Evolutionary conservation across 176 grass and related monocot genomes (phyloP), one percentile per base, ranked within the genome.

Genomic region (Luzula sylvatica): DNA sequence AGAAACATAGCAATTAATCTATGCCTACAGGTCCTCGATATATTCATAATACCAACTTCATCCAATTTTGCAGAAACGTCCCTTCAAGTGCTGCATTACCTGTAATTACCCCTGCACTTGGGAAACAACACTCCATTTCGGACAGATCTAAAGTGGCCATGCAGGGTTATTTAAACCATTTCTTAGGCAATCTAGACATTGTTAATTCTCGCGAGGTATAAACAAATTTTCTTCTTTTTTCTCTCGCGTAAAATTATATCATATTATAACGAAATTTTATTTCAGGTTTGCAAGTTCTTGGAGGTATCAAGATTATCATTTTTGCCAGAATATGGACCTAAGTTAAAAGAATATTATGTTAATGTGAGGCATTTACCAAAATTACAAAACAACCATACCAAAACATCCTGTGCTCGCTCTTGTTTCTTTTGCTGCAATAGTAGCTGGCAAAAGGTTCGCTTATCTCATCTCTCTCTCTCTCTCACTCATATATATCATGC

Each of bases 131-230:
- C 38, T 96, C 84, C 6, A 71, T 96, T 75, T 88, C 90, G 46
- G 90, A 89, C 69, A 71, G 80, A 73, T 83, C 74, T 64, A 86
- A 86, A 75, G 66, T 86, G 38, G 90, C 90, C 61, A 89, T 96
- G 90, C 84, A 86, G 75, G 90, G 80, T 63, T 96, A 96, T 81
- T 70, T 96, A 47, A 89, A 89, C 65, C 84, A 89, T 77, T 96
- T 96, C 56, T 76, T 89, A 27, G 92, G 81, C 26, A 89, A 96
- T 76, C 76, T 96, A 71, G 81, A 89, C 79, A 96, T 96, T 49
- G 84, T 96, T 11, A 96, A 96, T 40, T 96, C 92, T 72, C 64
- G 42, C 42, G 92, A 96, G 85, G 92, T 96, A 96, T 23, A 26
- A 30, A 45, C 17, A 14, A 59, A 8, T 32, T 40, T 15, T 59